Evolutionary conservation across 2,329 filamentous ascomycete species (phyloP).

Genomic region (Hymenoscyphus infarciens): DNA sequence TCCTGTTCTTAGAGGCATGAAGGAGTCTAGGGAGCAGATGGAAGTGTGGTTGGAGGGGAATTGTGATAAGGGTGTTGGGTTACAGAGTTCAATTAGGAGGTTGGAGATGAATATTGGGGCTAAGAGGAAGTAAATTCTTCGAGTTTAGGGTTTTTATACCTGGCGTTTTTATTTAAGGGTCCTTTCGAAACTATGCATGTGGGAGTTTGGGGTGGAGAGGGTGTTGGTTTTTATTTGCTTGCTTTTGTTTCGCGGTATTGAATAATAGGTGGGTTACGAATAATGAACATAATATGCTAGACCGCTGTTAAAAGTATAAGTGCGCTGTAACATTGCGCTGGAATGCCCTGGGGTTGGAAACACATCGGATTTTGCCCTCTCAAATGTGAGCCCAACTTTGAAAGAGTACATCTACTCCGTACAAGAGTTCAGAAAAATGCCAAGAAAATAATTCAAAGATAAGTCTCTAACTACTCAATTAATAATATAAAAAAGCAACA

Average conservation of each 20-base stretch:
- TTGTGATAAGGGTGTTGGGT: constrained; percentile 72
- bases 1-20: constrained; percentile 72
- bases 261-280: background rate
- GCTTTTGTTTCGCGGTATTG: background rate
- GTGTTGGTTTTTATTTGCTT: background rate
- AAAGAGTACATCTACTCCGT: too few species aligned
- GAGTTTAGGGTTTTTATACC: background rate
- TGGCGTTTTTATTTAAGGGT: background rate
- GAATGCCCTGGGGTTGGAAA: too few species aligned
- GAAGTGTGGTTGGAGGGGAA: constrained; percentile 77
- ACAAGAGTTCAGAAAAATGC: too few species aligned
- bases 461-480: too few species aligned
- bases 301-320: background rate
- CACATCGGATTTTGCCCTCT: too few species aligned
- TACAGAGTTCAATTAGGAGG: constrained; percentile 67
- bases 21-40: constrained; percentile 69
- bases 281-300: background rate
- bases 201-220: background rate
- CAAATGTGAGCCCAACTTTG: too few species aligned
- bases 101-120: constrained; percentile 42
- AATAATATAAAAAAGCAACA: too few species aligned
- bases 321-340: too few species aligned
- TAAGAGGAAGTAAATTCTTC: constrained; percentile 22
- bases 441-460: too few species aligned
- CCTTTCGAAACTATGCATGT: background rate